Percentiles rank a stretch among this genome's conserved stretches.
phyloP scores from a whole-genome alignment of 768 basidiomycete genomes.

The Amanita rimosa region DNA sequence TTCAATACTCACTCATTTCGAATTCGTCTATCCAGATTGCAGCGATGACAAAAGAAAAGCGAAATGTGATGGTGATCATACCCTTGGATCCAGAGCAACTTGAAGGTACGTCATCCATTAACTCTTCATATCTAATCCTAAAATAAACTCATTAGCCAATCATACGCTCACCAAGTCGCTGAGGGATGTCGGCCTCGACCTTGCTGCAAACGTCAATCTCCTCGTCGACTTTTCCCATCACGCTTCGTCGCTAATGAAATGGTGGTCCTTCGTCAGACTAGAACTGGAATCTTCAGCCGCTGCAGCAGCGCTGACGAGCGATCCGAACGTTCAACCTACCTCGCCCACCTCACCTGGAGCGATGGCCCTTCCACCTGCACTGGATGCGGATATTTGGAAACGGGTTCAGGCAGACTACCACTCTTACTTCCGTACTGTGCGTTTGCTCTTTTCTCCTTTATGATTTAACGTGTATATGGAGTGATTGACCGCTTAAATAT shows the following conservation, averaged over 20 bases:
- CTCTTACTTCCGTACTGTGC: slow-evolving; percentile 10
- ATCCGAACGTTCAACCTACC: slow-evolving; percentile 4
- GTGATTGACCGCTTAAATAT: background rate
- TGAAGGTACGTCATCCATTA: slow-evolving; percentile 13
- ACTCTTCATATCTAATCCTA: too few relatives aligned
- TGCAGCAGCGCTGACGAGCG: slow-evolving; percentile 6
- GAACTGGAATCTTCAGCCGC: slow-evolving; percentile 13
- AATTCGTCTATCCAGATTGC: slow-evolving; percentile 29
- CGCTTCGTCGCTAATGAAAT: slow-evolving; percentile 16
- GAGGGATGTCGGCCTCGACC: slow-evolving; percentile 24
- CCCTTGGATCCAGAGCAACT: slow-evolving; percentile 22
- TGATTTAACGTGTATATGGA: too few relatives aligned
- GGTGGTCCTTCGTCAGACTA: slow-evolving; percentile 21
- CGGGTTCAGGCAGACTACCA: slow-evolving; percentile 1
- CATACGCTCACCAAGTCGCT: slow-evolving; percentile 20
- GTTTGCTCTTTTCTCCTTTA: slow-evolving; percentile 6
- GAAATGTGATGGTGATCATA: slow-evolving; percentile 18
- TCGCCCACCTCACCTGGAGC: slow-evolving; percentile 1
- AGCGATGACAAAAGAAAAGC: slow-evolving; percentile 24
- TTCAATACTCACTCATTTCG: background rate
- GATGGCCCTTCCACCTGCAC: slow-evolving; percentile 1
- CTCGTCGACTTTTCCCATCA: slow-evolving; percentile 21
- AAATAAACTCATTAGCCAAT: slow-evolving; percentile 14
- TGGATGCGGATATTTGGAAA: slow-evolving; percentile 2
- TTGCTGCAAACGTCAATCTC: slow-evolving; percentile 26